Evolutionary conservation across 2,329 filamentous ascomycete genomes (phyloP), one percentile per base, ranked within the genome.

Genomic region (Fusarium lateritium): DNA sequence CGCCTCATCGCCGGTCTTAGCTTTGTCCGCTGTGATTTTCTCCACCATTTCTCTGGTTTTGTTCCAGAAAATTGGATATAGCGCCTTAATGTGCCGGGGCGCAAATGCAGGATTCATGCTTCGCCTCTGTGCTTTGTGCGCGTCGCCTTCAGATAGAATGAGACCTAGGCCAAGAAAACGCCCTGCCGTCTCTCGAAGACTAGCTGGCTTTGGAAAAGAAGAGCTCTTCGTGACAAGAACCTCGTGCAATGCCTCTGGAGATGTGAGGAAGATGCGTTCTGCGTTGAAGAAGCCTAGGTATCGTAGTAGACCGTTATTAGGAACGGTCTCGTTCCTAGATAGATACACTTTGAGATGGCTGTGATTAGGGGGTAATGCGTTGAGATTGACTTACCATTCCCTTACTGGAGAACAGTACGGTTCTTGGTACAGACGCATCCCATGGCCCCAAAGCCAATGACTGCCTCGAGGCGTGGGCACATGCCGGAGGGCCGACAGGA

Each of bases 61-160:
- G 19, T 80, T 73, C 93, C 94, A 97, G 79, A 97, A 97, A 4
- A 91, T 81, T 0, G 93, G 91, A 72, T 96, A 96, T 9, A 97
- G 81, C 62, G 94, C 87, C 75, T 96, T 97, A 76, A 97, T 84
- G 72, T 96, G 92, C n/a, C 93, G 87, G 74, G 93, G 96, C 17
- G 89, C 85, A 78, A 97, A 97, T 2, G 93, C 92, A 0, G 94
- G 94, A 81, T 91, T 88, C n/a, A 97, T 86, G 59, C 91, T 89
- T 76, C 92, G 94, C 44, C 94, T 86, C 80, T 94, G 92, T 70
- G 88, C 81, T 80, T 92, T 95, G 78, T 98, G 94, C 73, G 94
- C 92, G n/a, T 96, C 92, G n/a, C 94, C 94, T 79, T 98, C 94
- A 3, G 93, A 92, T 5, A 97, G 82, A 36, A 98, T 80, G 13